Evolutionary conservation across 2,329 filamentous ascomycete genomes (phyloP).

Genomic region (Didymellaceae sp.): DNA sequence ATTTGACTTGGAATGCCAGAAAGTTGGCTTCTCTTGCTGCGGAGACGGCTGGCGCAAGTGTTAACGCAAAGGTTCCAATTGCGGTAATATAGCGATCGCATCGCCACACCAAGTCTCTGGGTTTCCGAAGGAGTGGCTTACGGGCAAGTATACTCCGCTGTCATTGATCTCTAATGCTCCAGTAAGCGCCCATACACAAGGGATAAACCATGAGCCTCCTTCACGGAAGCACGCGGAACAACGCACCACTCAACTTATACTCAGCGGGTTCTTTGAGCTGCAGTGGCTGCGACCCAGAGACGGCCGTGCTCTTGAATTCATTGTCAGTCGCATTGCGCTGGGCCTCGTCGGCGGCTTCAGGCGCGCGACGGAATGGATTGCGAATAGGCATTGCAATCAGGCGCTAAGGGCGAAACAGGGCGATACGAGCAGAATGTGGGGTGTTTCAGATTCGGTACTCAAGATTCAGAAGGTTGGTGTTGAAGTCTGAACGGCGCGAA

Average conservation of each 20-base stretch:
- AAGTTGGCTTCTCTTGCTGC: conserved; percentile 80
- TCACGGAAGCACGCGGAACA: conserved; percentile 3
- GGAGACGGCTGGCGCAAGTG: conserved; percentile 69
- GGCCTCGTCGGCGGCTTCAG: conserved; percentile 43
- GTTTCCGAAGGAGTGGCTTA: conserved; percentile 54
- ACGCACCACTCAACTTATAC: conserved; percentile 61
- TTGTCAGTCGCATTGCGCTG: conserved; percentile 41
- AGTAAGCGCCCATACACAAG: conserved; percentile 35
- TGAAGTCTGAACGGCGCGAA: conserved; percentile 19
- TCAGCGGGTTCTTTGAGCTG: conserved; percentile 56
- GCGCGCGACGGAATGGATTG: conserved; percentile 50
- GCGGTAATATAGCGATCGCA: neutral
- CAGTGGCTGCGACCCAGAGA: conserved; percentile 49
- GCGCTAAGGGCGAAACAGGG: conserved; percentile 21
- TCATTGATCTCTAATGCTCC: conserved; percentile 81
- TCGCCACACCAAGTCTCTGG: conserved; percentile 1
- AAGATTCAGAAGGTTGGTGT: conserved; percentile 22
- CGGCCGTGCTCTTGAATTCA: conserved; percentile 43
- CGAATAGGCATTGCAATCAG: conserved; percentile 48
- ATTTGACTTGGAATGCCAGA: conserved; percentile 68
- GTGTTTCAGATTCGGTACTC: conserved; percentile 24
- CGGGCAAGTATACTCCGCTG: conserved; percentile 91
- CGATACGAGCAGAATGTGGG: conserved; percentile 25
- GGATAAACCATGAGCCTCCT: conserved; percentile 1
- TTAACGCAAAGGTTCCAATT: conserved; percentile 23